Conservation (phyloP, 306 rosid genomes). For the Medicago arabica region DNA sequence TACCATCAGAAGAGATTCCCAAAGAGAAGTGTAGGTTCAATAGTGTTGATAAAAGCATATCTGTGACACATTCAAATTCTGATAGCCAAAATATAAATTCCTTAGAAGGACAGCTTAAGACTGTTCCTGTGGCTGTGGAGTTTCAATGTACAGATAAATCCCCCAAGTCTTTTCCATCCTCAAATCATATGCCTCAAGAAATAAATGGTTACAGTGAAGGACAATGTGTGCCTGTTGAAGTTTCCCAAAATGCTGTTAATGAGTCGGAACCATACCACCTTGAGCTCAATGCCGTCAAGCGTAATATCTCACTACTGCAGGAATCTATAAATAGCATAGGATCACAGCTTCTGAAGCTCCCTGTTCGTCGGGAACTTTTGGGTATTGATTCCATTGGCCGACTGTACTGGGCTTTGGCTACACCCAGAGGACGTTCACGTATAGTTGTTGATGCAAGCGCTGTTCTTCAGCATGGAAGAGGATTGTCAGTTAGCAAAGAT, state of each 20-base stretch:
- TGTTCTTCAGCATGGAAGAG: constrained; percentile 45
- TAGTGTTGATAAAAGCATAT: constrained; percentile 57
- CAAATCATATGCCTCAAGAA: constrained; percentile 63
- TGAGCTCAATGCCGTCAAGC: constrained; percentile 77
- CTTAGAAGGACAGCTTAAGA: constrained; percentile 48
- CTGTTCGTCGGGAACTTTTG: constrained; percentile 81
- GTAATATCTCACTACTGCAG: constrained; percentile 60
- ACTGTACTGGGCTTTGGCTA: constrained; percentile 77
- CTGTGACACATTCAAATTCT: constrained; percentile 61
- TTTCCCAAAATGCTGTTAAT: constrained; percentile 46
- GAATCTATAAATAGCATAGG: constrained; percentile 66
- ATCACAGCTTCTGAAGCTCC: constrained; percentile 70
- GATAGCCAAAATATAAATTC: constrained; percentile 60
- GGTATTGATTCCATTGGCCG: constrained; percentile 82
- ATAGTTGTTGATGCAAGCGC: constrained; percentile 74
- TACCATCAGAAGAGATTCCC: constrained; percentile 53
- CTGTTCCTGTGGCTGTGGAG: constrained; percentile 45
- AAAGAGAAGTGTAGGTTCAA: constrained; percentile 56
- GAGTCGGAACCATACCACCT: constrained; percentile 64
- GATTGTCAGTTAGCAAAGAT: constrained; percentile 43
- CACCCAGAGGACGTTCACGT: constrained; percentile 55
- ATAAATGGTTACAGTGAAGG: constrained; percentile 57
- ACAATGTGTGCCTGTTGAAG: constrained; percentile 47
- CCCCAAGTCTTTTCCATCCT: constrained; percentile 43
- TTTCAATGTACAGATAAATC: constrained; percentile 59